Evolutionary conservation across 345 rosid species (phyloP), one percentile per base, ranked within the genome.

Genomic region (Populus alba): DNA sequence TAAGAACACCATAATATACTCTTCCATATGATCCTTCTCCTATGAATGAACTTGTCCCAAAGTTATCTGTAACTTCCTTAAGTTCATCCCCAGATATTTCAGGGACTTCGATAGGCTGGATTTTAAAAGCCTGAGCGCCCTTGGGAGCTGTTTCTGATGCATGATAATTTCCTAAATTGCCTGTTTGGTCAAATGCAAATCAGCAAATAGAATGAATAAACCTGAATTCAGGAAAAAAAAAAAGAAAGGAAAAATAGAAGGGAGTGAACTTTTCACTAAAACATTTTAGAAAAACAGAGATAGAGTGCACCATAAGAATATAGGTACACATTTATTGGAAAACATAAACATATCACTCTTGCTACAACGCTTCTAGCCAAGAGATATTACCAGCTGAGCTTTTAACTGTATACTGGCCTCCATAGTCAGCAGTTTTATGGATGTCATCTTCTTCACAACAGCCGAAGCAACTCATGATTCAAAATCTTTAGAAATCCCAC

Each of bases 1-100:
- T 88, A 69, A 92, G 88, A 41, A 84, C 81, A 71, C 97, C 97
- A 74, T 88, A 87, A 77, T 91, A 94, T 15, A 92, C 97, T 83
- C 97, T 89, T 84, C 98, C 98, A 75, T 92, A 91, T 0, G 98
- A 94, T 18, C 98, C 97, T 85, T 94, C 98, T 29, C 97, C 98
- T 68, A 94, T 90, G 82, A 94, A 89, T 41, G 88, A 79, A 83
- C 79, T 85, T 47, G 91, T 81, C 66, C 93, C 90, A 81, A 87
- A 92, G 77, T 90, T 90, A 11, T 87, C 87, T 0, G 97, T 90
- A 47, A 90, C 81, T 79, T 90, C 97, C 82, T 82, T 89, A 62
- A 92, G 77, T 77, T 90, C 92, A 82, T 78, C 86, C 37, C 76
- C 74, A 74, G 86, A 77, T 82, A 90, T 82, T 59, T 70, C 78